These are phyloP conservation scores for Quercus agrifolia DNA, from an alignment of 306 rosid genomes.

Conservation along the genomic window DNA sequence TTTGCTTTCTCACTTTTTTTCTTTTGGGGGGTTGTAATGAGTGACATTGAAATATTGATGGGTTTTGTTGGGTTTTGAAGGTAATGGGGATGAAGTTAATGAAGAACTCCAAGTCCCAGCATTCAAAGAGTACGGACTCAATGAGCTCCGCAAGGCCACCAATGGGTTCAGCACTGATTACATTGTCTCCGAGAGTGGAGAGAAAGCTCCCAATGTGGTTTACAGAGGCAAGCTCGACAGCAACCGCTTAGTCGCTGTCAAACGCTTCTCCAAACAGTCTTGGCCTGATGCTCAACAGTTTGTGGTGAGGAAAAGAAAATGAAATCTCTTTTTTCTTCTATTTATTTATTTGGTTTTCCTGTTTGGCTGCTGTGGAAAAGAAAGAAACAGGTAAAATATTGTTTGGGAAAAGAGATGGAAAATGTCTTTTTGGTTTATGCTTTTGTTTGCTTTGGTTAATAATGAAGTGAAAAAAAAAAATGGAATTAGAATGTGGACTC, in stretches of 20 bases:
- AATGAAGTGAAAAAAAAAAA: not conserved
- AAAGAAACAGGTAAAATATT: conserved; percentile 1
- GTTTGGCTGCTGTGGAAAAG: conserved; percentile 11
- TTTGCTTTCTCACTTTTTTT: not conserved
- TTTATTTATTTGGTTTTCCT: not conserved
- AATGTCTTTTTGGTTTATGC: not conserved
- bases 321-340: too few species aligned
- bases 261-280: conserved; percentile 71
- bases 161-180: conserved; percentile 56
- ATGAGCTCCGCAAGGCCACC: conserved; percentile 69
- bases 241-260: conserved; percentile 67
- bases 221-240: conserved; percentile 62
- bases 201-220: conserved; percentile 80
- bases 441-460: not conserved
- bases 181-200: conserved; percentile 80
- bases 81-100: conserved; percentile 43
- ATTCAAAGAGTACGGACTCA: conserved; percentile 54
- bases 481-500: not conserved
- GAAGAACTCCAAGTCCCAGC: conserved; percentile 44
- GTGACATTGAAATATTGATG: not conserved
- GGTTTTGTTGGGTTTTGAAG: conserved; percentile 26
- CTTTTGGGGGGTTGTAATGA: not conserved
- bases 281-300: conserved; percentile 88
- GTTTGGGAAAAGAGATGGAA: conserved; percentile 1
- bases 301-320: conserved; percentile 42